Base-by-base conservation (phyloP, 2,329 filamentous ascomycete genomes). In the Escovopsis sp. region DNA sequence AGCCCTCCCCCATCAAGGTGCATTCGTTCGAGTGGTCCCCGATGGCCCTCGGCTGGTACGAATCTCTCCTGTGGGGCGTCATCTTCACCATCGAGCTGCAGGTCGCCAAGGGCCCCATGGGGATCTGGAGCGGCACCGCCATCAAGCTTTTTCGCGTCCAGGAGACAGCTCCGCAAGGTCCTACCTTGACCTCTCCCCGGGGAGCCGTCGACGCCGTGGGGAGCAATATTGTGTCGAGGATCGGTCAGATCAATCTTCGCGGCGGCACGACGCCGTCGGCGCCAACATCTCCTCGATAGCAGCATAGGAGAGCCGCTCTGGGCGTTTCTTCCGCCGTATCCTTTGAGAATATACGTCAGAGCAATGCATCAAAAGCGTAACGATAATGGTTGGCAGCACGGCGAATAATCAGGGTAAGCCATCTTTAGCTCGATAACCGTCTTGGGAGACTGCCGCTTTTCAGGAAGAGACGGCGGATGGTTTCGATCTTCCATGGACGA, bases 21-120 rank as follows among this genome's bases (percentile, higher is more conserved):
- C 88, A 95, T 56, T 81, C 85, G 12, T 96, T 96, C 55, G 86
- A 94, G 63, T 96, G 89, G 89, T 89, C 87, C 3, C 80, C 85
- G 0, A 68, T 94, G 32, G 83, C 85, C 0, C 70, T 96, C 40
- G 89, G 88, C 39, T 96, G 91, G 91, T 95, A 96, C 59, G 86
- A 95, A 61, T 89, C 85, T 5, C 69, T 96, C 11, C 70, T 98
- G 9, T 98, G 91, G 91, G 81, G 86, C 12, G 85, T 95, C 52
- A 78, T 95, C 42, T 96, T 95, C 59, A 80, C 83, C 26, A 81
- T 80, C 53, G 91, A 98, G 64, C 85, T 94, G 79, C 78, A 87
- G 45, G 77, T 89, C 26, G 77, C 82, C 0, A 88, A 82, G 56
- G 88, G 88, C 28, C 88, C 85, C 2, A 85, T 88, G 30, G 89